Evolutionary conservation across 805 yeast genomes (phyloP), one percentile per base, ranked within the genome.

Genomic region (Yamadazyma olivae): DNA sequence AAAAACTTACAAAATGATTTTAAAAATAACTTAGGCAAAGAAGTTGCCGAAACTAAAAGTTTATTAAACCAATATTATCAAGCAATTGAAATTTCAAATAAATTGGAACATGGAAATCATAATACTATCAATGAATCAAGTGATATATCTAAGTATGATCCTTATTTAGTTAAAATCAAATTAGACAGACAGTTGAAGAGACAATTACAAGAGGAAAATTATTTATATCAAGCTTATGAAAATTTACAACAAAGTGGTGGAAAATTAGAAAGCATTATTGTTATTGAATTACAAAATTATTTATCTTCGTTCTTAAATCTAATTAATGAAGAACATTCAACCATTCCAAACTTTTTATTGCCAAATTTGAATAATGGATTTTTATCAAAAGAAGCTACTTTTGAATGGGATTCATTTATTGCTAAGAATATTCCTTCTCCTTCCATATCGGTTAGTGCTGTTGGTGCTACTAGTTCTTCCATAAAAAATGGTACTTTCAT

Each of bases 361-460:
- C 79, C 89, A 3, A 79, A 76, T 54, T 63, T 87, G 39, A 51
- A 55, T 27, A 51, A 61, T 29, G 70, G 70, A 3, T 78, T 89
- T 46, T 74, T 89, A 43, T 74, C 83, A 23, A 83, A 84, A 53
- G 89, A 84, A 41, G 80, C 95, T 9, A 70, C 76, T 24, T 78
- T 79, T 54, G 98, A 93, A 66, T 91, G 97, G 96, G 86, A 84
- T 41, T 74, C 85, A 22, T 93, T 87, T 46, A 74, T 90, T 35
- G 61, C 78, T 7, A 75, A 82, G 43, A 89, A 90, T 61, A 65
- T 67, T 30, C 71, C 72, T 13, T 44, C 61, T 3, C 51, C 61
- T 6, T 45, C 55, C 8, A 44, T 53, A 13, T 46, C 64, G 3
- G 39, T 50, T 5, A 50, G 51, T 42, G 57, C 62, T 4, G 49